Evolutionary conservation across 768 basidiomycete species (phyloP), one percentile per base, ranked within the genome.

Genomic region (Xanthoconium purpureum): DNA sequence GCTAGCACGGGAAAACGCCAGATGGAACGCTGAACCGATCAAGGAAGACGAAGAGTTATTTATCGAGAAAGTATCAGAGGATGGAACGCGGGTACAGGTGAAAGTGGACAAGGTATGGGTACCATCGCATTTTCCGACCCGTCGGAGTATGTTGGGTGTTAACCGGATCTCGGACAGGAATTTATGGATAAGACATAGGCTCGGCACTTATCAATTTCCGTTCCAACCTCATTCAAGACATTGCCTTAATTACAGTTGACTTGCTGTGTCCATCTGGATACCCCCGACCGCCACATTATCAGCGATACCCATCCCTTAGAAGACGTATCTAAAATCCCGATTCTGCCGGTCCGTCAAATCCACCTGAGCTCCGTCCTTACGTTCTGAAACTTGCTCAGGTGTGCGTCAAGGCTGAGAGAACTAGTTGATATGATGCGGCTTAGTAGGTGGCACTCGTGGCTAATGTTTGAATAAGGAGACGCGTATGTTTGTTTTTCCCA

Each of bases 171-270:
- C 8, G 3, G 5, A 38, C 50, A 89, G 85, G 86, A 82, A 77
- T 86, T 82, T 66, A 67, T 88, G 72, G 88, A 90, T 64, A 71
- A 89, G 62, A 90, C 88, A n/a, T n/a, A n/a, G 1, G 88, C 89
- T 64, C 75, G 71, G 32, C 84, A 89, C n/a, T n/a, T n/a, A n/a
- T n/a, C n/a, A n/a, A n/a, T n/a, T n/a, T n/a, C n/a, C n/a, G n/a
- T n/a, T n/a, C n/a, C n/a, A n/a, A n/a, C n/a, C n/a, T n/a, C n/a
- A n/a, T n/a, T n/a, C n/a, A n/a, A n/a, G n/a, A n/a, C n/a, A n/a
- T n/a, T n/a, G n/a, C n/a, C n/a, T n/a, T n/a, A n/a, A n/a, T n/a
- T n/a, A n/a, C n/a, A n/a, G n/a, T n/a, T n/a, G n/a, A n/a, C n/a
- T n/a, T 28, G 5, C 28, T n/a, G 11, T 15, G 29, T 11, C 6